Evolutionary conservation across 441 rosid species (phyloP).

Genomic region (Pelargonium australe): DNA sequence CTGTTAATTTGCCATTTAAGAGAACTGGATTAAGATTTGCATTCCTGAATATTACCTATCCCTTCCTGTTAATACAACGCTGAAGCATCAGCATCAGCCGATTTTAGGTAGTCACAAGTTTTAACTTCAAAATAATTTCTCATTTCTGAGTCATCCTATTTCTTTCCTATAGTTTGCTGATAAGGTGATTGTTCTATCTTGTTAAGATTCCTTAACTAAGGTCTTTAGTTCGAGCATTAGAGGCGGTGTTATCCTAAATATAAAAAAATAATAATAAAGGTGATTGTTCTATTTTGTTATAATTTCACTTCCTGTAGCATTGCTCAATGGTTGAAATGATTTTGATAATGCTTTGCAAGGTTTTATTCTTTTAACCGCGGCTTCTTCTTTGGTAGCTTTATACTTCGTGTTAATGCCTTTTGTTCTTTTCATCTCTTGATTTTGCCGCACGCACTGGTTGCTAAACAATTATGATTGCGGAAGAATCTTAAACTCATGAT

Average conservation of each 20-base stretch:
- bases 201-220: no score
- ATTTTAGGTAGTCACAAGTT: neutral
- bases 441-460: neutral
- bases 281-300: neutral
- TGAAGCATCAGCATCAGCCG: neutral
- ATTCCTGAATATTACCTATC: neutral
- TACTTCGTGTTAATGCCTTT: neutral
- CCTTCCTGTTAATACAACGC: neutral
- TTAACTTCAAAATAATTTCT: neutral
- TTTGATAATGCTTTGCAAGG: neutral
- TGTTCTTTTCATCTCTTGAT: neutral
- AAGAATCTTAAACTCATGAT: slow-evolving; percentile 14
- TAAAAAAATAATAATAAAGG: neutral
- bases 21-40: neutral
- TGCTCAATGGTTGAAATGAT: neutral
- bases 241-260: no score
- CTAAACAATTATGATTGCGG: slow-evolving; percentile 8
- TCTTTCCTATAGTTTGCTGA: neutral
- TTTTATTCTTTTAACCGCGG: neutral
- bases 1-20: neutral
- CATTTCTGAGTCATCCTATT: neutral
- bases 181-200: neutral
- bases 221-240: no score
- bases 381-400: neutral
- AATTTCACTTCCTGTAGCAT: neutral